A percentile compares a stretch with the other conserved stretches of the same genome.
Evolutionary conservation across 2,329 filamentous ascomycete species (phyloP).

Genomic region (Penicillium glabrum): DNA sequence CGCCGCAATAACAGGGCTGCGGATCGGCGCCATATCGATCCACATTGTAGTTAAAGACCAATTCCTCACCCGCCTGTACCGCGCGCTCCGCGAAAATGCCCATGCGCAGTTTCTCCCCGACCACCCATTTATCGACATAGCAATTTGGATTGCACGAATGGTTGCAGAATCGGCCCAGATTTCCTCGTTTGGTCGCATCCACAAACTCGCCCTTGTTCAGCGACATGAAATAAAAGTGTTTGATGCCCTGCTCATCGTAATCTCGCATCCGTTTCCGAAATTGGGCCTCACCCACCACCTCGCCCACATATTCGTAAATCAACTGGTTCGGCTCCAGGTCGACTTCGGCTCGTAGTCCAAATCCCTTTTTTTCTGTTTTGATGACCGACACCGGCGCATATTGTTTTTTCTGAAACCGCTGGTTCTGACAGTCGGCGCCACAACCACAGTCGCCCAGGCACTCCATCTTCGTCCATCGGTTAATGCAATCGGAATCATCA

Average conservation of each 20-base stretch:
- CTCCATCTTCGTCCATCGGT: conserved; percentile 96
- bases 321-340: conserved; percentile 82
- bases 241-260: conserved; percentile 95
- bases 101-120: conserved; percentile 96
- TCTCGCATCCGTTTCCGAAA: conserved; percentile 89
- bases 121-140: conserved; percentile 99
- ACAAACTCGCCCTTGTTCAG: conserved; percentile 95
- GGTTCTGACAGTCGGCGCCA: conserved; percentile 84
- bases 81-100: conserved; percentile 90
- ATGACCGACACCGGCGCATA: conserved; percentile 93
- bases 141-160: conserved; percentile 99
- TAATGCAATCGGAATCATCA: conserved; percentile 97
- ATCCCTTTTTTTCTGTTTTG: conserved; percentile 97
- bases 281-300: conserved; percentile 90
- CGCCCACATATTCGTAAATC: conserved; percentile 97
- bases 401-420: conserved; percentile 86
- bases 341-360: conserved; percentile 78
- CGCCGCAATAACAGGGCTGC: conserved; percentile 94
- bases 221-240: conserved; percentile 99
- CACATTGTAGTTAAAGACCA: conserved; percentile 99
- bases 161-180: conserved; percentile 95
- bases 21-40: conserved; percentile 96
- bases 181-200: conserved; percentile 94
- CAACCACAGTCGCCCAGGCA: conserved; percentile 87
- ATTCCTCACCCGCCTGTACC: conserved; percentile 85